These are phyloP conservation scores for Neurospora sp. DNA, from an alignment of 2,329 filamentous ascomycete genomes.

Conservation along the genomic window DNA sequence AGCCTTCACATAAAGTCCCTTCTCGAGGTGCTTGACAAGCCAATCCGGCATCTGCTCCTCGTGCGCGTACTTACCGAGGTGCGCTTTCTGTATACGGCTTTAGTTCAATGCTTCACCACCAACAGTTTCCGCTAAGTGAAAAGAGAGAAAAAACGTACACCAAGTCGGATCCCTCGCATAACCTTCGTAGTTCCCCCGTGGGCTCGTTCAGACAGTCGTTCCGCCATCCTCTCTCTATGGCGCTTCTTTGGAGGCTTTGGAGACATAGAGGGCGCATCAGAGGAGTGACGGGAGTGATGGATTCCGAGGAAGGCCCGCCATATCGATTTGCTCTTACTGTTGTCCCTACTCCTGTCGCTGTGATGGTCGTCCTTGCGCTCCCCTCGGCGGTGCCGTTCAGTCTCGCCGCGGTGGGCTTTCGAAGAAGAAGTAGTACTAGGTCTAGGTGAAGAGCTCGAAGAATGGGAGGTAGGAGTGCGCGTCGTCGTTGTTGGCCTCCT, in stretches of 20 bases:
- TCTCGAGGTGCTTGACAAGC: constrained; percentile 53
- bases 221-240: not conserved
- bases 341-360: not conserved
- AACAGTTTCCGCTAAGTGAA: not conserved
- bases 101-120: not conserved
- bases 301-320: not conserved
- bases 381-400: constrained; percentile 9
- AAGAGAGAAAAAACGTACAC: constrained; percentile 9
- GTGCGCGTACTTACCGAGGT: constrained; percentile 63
- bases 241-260: not conserved
- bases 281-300: not conserved
- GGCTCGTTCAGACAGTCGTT: not conserved
- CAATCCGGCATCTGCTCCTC: constrained; percentile 67
- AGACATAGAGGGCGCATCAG: not conserved
- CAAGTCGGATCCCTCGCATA: constrained; percentile 12
- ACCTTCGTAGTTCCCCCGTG: not conserved
- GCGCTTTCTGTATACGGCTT: constrained; percentile 32
- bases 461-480: not conserved
- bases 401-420: constrained; percentile 8
- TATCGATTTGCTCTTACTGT: not conserved
- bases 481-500: not conserved
- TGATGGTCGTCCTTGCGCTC: not conserved
- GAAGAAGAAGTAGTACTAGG: constrained; percentile 2
- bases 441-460: not conserved
- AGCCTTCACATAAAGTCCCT: constrained; percentile 45